Conservation (phyloP, 2,329 filamentous ascomycete species). For the Xylaria multiplex region DNA sequence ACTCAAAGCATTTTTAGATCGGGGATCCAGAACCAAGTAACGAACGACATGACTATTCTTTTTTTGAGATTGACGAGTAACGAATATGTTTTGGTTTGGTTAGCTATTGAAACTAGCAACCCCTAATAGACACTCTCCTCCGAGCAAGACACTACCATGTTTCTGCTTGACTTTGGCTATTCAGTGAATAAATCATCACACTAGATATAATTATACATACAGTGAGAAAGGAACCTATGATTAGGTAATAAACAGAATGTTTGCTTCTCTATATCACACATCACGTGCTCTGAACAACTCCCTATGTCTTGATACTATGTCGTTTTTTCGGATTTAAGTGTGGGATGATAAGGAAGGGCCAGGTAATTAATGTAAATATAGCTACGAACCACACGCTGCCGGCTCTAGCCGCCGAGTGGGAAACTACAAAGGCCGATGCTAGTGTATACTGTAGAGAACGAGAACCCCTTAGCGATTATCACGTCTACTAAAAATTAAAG, state of each 20-base stretch:
- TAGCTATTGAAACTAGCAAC: constrained; percentile 19
- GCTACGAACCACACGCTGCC: background rate
- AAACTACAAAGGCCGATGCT: background rate
- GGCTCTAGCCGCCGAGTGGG: background rate
- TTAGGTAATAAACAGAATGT: background rate
- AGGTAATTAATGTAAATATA: background rate
- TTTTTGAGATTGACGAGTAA: constrained; percentile 33
- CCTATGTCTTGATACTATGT: background rate
- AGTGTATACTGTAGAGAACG: background rate
- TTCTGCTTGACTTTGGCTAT: background rate
- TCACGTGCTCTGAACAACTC: background rate
- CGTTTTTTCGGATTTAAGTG: background rate
- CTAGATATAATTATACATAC: background rate
- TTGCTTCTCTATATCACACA: background rate
- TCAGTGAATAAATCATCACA: background rate
- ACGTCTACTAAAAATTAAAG: background rate
- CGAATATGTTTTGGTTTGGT: constrained; percentile 20
- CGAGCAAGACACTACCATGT: constrained; percentile 18
- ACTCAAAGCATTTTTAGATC: constrained; percentile 24
- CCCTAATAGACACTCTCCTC: constrained; percentile 27
- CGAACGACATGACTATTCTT: constrained; percentile 27
- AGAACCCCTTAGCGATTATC: background rate
- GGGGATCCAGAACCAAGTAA: constrained; percentile 18
- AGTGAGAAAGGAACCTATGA: background rate
- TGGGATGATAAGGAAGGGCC: background rate